These are phyloP conservation scores for Mycotypha africana DNA, from an alignment of 371 early-diverging fungal genomes.

Conservation along the genomic window DNA sequence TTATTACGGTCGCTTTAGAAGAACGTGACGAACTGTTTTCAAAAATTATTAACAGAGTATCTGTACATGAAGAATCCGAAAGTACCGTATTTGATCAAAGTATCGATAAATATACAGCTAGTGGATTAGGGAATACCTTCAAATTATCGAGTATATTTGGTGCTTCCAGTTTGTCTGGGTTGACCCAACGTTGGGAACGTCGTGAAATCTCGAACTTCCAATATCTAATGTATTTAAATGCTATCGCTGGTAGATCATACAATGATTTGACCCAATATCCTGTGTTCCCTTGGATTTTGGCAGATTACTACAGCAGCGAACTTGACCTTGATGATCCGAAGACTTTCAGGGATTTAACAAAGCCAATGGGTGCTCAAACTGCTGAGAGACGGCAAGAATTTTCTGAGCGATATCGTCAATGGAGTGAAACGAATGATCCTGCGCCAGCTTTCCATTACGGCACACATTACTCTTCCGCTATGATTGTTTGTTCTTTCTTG, in stretches of 20 bases:
- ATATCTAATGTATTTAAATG: constrained; percentile 85
- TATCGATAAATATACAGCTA: constrained; percentile 18
- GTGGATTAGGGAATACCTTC: constrained; percentile 34
- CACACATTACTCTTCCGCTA: constrained; percentile 89
- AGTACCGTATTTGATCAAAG: constrained; percentile 47
- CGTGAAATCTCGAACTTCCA: constrained; percentile 84
- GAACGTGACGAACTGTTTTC: constrained; percentile 70
- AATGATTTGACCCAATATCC: constrained; percentile 70
- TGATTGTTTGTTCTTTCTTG: constrained; percentile 79
- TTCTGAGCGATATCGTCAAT: constrained; percentile 52
- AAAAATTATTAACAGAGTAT: constrained; percentile 55
- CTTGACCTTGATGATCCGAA: constrained; percentile 67
- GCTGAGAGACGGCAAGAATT: constrained; percentile 56
- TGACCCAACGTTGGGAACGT: constrained; percentile 69
- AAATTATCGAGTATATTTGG: constrained; percentile 58
- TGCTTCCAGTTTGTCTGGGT: constrained; percentile 58
- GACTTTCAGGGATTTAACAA: constrained; percentile 77
- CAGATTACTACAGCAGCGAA: constrained; percentile 62
- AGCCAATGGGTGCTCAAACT: constrained; percentile 84
- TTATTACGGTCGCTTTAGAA: constrained; percentile 59
- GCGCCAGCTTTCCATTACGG: constrained; percentile 82
- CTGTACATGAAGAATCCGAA: constrained; percentile 30
- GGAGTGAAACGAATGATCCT: constrained; percentile 70
- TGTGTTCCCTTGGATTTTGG: constrained; percentile 72
- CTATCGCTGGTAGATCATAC: constrained; percentile 72